A percentile compares a stretch with the other conserved stretches of the same genome.
These are phyloP conservation scores for Blepharisma undulans DNA, from an alignment of 169 alveolate species.

Conservation along the genomic window DNA sequence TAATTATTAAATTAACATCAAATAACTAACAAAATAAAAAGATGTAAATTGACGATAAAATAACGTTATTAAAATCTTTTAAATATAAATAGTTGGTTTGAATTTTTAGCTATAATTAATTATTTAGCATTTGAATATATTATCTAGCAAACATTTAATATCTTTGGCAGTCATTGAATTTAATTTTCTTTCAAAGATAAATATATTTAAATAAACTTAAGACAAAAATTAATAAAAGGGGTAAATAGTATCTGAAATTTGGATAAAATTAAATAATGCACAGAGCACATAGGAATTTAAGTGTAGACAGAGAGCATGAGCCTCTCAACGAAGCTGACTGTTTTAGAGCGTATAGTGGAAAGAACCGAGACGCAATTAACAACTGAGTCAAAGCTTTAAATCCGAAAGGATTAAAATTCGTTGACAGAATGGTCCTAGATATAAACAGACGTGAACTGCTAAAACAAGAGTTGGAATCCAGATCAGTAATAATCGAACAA, in stretches of 20 bases:
- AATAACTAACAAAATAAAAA: neutral
- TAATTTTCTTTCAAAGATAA: no score
- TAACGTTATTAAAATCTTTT: no score
- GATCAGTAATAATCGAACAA: neutral
- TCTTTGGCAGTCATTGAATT: no score
- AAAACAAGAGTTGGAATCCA: neutral
- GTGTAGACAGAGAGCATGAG: neutral
- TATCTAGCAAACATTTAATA: no score
- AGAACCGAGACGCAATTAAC: neutral
- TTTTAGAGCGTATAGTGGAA: neutral
- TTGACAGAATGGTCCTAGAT: conserved; percentile 12
- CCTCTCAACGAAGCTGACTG: neutral
- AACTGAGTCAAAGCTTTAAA: conserved; percentile 27
- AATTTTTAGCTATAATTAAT: no score
- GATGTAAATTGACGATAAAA: neutral
- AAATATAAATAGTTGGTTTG: no score
- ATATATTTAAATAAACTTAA: no score
- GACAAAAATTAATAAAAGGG: neutral
- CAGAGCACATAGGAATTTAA: neutral
- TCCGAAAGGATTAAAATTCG: conserved; percentile 3
- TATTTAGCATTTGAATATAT: no score
- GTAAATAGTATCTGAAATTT: neutral
- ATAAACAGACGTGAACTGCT: conserved; percentile 7
- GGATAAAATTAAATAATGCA: neutral
- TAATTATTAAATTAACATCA: neutral